Evolutionary conservation across 495 filamentous ascomycete genomes (phyloP), one percentile per base, ranked within the genome.

Genomic region (Penicillium coffeae): DNA sequence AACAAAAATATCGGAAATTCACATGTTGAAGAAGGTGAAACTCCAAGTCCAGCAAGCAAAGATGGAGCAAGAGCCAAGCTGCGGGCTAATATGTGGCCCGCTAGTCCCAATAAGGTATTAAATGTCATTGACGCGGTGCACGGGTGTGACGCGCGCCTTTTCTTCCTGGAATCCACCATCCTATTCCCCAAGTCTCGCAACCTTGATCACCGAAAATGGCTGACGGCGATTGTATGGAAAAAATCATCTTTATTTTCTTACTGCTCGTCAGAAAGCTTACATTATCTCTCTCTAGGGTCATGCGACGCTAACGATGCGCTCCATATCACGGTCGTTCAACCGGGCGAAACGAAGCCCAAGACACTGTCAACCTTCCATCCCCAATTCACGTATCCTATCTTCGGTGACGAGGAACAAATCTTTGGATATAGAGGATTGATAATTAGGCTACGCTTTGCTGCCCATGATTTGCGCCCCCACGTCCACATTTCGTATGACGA

Each of bases 351-450:
- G 30, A 77, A 75, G 47, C 71, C 79, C 15, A 79, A 80, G 56
- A 80, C 77, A 3, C 57, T 86, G 22, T 73, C 76, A 15, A 77
- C 74, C 45, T 96, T 97, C 68, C 77, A 88, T 48, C 93, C 93
- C 1, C 79, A 78, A 56, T 93, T 92, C 65, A 96, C 90, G 15
- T 96, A 96, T 64, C 71, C 86, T 0, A 87, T 99, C 47, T 97
- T 96, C 58, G 92, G 90, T 59, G 85, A 96, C 13, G 84, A 89
- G 0, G 90, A 99, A 70, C 74, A 72, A 13, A 92, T 99, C 42
- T 92, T 96, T 54, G 93, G 93, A 18, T 95, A 97, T 69, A 82
- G 87, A 54, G 79, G 80, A 21, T 72, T 96, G 45, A 78, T 82
- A 39, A 82, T 97, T 52, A 75, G 84, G 34, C 63, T 99, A 38